These are phyloP conservation scores for Macaranga tanarius DNA, from an alignment of 441 rosid genomes.

Conservation along the genomic window DNA sequence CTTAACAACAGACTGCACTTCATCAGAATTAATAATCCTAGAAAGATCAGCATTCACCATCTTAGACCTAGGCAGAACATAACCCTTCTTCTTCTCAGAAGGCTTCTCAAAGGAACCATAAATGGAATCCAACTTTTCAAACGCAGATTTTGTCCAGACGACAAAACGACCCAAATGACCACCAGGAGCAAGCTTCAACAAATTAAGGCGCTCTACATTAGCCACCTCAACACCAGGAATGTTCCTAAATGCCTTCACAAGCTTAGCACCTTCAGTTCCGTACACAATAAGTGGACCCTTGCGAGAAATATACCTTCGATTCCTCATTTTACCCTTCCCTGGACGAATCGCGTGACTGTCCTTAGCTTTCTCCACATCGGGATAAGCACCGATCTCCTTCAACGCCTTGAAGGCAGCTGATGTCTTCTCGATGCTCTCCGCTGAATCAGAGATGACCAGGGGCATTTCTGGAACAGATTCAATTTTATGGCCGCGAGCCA, in stretches of 20 bases:
- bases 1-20: conserved; percentile 87
- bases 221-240: conserved; percentile 88
- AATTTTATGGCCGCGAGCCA: conserved; percentile 90
- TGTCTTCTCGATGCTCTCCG: conserved; percentile 75
- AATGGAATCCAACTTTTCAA: conserved; percentile 82
- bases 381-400: conserved; percentile 74
- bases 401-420: conserved; percentile 70
- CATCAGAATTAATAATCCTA: conserved; percentile 94
- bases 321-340: conserved; percentile 89
- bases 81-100: conserved; percentile 87
- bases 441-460: conserved; percentile 64
- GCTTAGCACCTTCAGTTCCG: conserved; percentile 73
- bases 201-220: conserved; percentile 75
- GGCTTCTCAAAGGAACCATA: conserved; percentile 81
- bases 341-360: conserved; percentile 77
- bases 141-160: conserved; percentile 90
- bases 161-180: conserved; percentile 95
- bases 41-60: conserved; percentile 93
- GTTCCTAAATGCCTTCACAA: conserved; percentile 85
- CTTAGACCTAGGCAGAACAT: conserved; percentile 75
- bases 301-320: conserved; percentile 76
- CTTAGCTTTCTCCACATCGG: conserved; percentile 89
- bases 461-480: conserved; percentile 90
- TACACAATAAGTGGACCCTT: conserved; percentile 91
- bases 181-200: conserved; percentile 91